A percentile compares a stretch with the other conserved stretches of the same genome.
Evolutionary conservation across 352 stramenopile species (phyloP).

Genomic region (Pythium monospermum): DNA sequence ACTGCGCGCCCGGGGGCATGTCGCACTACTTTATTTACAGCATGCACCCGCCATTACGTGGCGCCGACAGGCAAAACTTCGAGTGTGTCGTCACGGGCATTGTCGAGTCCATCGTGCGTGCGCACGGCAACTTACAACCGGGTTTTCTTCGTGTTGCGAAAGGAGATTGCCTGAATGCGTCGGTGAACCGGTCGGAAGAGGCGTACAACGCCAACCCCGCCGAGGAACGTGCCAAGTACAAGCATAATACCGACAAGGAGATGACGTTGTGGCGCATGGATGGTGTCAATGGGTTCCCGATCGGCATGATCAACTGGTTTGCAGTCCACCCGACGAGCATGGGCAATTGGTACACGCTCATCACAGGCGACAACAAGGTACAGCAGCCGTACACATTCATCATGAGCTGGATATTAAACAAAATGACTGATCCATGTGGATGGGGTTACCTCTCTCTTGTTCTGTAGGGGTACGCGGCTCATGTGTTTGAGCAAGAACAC

Average conservation of each 20-base stretch:
- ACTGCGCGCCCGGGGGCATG: slow-evolving; percentile 86
- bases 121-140: slow-evolving; percentile 69
- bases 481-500: slow-evolving; percentile 83
- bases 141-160: slow-evolving; percentile 56
- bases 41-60: slow-evolving; percentile 70
- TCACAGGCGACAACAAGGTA: slow-evolving; percentile 92
- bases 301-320: slow-evolving; percentile 94
- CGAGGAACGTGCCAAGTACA: slow-evolving; percentile 71
- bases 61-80: slow-evolving; percentile 80
- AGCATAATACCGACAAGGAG: slow-evolving; percentile 88
- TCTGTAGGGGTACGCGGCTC: slow-evolving; percentile 71
- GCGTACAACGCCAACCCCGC: slow-evolving; percentile 88
- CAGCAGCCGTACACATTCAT: neutral
- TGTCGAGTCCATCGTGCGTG: slow-evolving; percentile 71
- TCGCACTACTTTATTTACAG: slow-evolving; percentile 92
- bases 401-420: neutral
- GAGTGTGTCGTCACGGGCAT: slow-evolving; percentile 89
- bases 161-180: slow-evolving; percentile 64
- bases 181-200: slow-evolving; percentile 87
- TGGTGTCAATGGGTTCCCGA: slow-evolving; percentile 69
- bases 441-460: too few relatives aligned
- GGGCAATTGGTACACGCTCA: slow-evolving; percentile 91
- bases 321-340: slow-evolving; percentile 91
- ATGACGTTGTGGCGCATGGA: slow-evolving; percentile 89
- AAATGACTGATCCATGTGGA: too few relatives aligned